Evolutionary conservation across 139 green algal species (phyloP).

Genomic region (Chlamydomonas sp.): DNA sequence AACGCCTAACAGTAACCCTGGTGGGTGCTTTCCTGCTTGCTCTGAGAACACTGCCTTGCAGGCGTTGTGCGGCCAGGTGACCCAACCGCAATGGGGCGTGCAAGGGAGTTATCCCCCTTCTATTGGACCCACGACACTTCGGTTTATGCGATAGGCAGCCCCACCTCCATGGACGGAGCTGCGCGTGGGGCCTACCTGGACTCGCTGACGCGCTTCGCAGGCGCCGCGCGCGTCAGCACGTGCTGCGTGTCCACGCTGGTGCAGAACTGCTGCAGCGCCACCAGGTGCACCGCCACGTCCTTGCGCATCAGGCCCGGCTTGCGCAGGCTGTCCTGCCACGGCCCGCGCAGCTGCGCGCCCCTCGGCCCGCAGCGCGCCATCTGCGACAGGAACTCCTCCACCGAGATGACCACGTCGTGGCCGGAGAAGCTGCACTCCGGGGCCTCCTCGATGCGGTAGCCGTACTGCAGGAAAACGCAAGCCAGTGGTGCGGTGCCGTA

Average conservation of each 20-base stretch:
- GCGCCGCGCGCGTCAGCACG: conserved; percentile 62
- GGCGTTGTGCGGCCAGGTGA: too few relatives aligned
- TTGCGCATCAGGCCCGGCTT: conserved; percentile 2
- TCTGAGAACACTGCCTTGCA: too few relatives aligned
- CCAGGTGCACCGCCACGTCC: conserved; percentile 61
- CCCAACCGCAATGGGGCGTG: too few relatives aligned
- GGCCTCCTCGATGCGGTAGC: too few relatives aligned
- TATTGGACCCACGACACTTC: too few relatives aligned
- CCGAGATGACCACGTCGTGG: conserved; percentile 14
- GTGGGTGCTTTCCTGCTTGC: too few relatives aligned
- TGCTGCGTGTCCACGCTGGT: conserved; percentile 44
- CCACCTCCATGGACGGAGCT: background rate
- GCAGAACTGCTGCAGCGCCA: conserved; percentile 63
- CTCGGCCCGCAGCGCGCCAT: background rate
- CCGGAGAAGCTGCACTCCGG: conserved; percentile 1
- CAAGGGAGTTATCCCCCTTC: too few relatives aligned
- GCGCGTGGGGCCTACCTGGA: background rate
- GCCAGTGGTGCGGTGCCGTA: background rate
- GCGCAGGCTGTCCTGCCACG: conserved; percentile 59
- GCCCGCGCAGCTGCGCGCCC: conserved; percentile 30
- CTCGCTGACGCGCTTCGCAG: conserved; percentile 48
- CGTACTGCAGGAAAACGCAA: background rate
- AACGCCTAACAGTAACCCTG: too few relatives aligned
- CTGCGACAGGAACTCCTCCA: conserved; percentile 31
- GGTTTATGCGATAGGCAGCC: too few relatives aligned